phyloP scores from a whole-genome alignment of 441 rosid species.

The Populus hybrid region DNA sequence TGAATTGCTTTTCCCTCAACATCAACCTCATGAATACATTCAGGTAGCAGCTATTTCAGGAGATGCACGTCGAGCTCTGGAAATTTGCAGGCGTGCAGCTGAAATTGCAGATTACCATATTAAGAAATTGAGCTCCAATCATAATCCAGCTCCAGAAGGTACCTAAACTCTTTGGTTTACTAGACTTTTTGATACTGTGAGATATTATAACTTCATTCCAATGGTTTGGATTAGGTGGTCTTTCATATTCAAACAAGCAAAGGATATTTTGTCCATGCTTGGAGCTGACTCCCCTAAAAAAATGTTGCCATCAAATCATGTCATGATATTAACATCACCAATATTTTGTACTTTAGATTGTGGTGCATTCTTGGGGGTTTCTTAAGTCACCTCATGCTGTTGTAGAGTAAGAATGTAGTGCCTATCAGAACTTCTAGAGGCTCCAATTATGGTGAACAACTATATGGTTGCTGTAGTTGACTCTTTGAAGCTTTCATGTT shows the following conservation, averaged over 20 bases:
- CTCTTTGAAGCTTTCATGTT: background rate
- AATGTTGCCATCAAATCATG: background rate
- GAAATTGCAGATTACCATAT: constrained; percentile 75
- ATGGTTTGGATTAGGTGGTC: background rate
- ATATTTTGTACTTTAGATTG: background rate
- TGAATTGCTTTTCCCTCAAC: background rate
- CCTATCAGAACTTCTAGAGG: background rate
- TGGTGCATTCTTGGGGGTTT: background rate
- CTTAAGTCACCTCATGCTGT: background rate
- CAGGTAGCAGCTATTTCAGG: constrained; percentile 97
- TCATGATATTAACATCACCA: background rate
- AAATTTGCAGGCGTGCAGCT: constrained; percentile 97
- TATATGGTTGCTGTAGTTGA: background rate
- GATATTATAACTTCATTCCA: background rate
- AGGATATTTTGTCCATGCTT: background rate
- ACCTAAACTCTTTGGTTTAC: constrained; percentile 2
- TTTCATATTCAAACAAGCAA: background rate
- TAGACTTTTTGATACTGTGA: background rate
- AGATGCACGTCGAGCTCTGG: constrained; percentile 95
- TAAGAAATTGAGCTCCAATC: constrained; percentile 32
- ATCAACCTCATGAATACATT: constrained; percentile 15
- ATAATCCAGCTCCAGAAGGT: constrained; percentile 39
- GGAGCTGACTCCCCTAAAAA: background rate
- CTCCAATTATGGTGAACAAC: background rate
- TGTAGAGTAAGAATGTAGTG: background rate